Evolutionary conservation across 2,329 filamentous ascomycete genomes (phyloP).

Genomic region (Eutypa lata): DNA sequence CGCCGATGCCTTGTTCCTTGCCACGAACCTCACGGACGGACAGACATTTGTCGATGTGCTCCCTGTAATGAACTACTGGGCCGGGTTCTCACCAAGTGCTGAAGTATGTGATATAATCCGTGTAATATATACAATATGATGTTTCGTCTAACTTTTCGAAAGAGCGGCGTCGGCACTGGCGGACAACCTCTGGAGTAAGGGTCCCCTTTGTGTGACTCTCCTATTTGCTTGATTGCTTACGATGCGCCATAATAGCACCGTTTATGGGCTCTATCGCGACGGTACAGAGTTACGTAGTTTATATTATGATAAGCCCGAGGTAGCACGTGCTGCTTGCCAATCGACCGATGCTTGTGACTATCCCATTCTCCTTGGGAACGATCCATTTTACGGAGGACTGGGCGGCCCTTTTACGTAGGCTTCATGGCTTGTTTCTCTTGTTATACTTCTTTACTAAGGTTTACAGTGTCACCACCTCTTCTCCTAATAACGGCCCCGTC

Average conservation of each 20-base stretch:
- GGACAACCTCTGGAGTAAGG: constrained; percentile 24
- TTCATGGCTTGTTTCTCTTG: not conserved
- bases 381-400: constrained; percentile 26
- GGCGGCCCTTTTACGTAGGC: constrained; percentile 28
- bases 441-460: not conserved
- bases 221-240: not conserved
- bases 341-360: constrained; percentile 29
- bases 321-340: constrained; percentile 26
- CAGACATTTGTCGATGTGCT: constrained; percentile 28
- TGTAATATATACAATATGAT: not conserved
- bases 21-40: constrained; percentile 24
- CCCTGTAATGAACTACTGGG: constrained; percentile 28
- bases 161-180: constrained; percentile 27
- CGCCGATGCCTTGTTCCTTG: constrained; percentile 24
- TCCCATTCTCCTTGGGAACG: constrained; percentile 29
- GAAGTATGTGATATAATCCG: constrained; percentile 15
- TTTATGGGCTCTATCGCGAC: constrained; percentile 28
- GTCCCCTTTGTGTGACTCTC: not conserved
- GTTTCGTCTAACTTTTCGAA: constrained; percentile 4
- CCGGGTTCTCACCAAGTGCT: constrained; percentile 24
- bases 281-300: constrained; percentile 30
- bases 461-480: constrained; percentile 24
- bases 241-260: constrained; percentile 18
- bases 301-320: constrained; percentile 28
- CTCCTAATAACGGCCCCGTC: constrained; percentile 23